Percentiles rank a stretch among this genome's conserved stretches.
These are phyloP conservation scores for Cyanophora paradoxa DNA, from an alignment of 78 protist species.

Conservation along the genomic window DNA sequence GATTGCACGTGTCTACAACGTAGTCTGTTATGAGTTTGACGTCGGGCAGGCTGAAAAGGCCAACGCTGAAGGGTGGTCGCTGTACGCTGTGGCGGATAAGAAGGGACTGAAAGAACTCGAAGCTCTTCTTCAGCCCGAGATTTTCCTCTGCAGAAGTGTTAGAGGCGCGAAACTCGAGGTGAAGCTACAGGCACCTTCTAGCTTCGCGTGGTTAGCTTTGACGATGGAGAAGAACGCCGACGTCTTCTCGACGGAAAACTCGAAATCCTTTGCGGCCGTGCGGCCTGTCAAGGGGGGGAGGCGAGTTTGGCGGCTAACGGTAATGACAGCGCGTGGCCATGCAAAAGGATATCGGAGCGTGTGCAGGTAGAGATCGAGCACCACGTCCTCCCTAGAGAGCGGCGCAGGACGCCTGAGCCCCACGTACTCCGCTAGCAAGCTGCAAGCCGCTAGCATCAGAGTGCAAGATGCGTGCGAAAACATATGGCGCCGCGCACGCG, in stretches of 20 bases:
- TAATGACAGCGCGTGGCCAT: not conserved
- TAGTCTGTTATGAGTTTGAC: too few relatives aligned
- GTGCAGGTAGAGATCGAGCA: not conserved
- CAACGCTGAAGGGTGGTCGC: constrained; percentile 22
- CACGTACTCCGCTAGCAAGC: not conserved
- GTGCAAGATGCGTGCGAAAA: too few relatives aligned
- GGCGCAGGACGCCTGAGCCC: not conserved
- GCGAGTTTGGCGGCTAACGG: not conserved
- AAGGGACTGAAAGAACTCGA: not conserved
- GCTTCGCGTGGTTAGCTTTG: not conserved
- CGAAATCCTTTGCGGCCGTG: too few relatives aligned
- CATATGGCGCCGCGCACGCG: not conserved
- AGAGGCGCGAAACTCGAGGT: not conserved
- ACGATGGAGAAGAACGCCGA: constrained; percentile 4
- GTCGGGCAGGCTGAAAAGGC: constrained; percentile 14
- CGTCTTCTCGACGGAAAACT: not conserved
- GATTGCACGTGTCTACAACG: too few relatives aligned
- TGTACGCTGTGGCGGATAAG: constrained; percentile 20
- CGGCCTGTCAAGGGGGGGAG: too few relatives aligned
- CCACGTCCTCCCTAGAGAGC: not conserved
- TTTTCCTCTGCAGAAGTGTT: not conserved
- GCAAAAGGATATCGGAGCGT: not conserved
- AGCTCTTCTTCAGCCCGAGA: not conserved
- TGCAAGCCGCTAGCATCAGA: too few relatives aligned
- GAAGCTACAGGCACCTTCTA: not conserved